These are phyloP conservation scores for Podosphaera fusca DNA, from an alignment of 2,329 filamentous ascomycete genomes.

Conservation along the genomic window DNA sequence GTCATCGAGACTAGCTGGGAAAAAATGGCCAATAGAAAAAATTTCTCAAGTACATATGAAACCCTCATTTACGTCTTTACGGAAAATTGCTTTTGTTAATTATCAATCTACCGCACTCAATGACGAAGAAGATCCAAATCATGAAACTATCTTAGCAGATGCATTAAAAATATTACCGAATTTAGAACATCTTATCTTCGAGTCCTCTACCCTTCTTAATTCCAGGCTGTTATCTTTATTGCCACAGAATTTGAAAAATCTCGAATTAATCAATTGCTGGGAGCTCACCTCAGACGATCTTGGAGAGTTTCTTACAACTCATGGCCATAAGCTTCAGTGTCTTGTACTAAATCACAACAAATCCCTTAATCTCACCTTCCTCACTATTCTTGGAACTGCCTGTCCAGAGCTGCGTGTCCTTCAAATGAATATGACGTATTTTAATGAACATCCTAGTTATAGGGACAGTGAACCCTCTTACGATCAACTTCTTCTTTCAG, in stretches of 20 bases:
- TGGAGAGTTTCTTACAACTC: slow-evolving; percentile 36
- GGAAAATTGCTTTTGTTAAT: slow-evolving; percentile 36
- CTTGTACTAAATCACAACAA: slow-evolving; percentile 60
- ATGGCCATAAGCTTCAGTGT: slow-evolving; percentile 42
- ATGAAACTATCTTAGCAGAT: slow-evolving; percentile 20
- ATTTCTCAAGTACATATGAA: slow-evolving; percentile 29
- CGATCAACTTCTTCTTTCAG: slow-evolving; percentile 36
- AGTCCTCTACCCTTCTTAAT: slow-evolving; percentile 52
- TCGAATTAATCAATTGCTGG: slow-evolving; percentile 63
- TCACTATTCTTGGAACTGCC: slow-evolving; percentile 36
- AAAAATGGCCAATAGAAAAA: slow-evolving; percentile 23
- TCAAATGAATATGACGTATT: slow-evolving; percentile 59
- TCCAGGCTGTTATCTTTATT: slow-evolving; percentile 43
- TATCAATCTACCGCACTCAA: slow-evolving; percentile 30
- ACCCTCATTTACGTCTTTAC: slow-evolving; percentile 31
- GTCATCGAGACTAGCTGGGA: slow-evolving; percentile 30
- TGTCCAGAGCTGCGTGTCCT: slow-evolving; percentile 53
- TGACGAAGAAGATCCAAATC: slow-evolving; percentile 17
- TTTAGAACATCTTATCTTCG: slow-evolving; percentile 46
- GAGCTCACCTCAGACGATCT: slow-evolving; percentile 47
- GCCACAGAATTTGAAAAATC: slow-evolving; percentile 37
- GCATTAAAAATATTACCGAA: slow-evolving; percentile 31
- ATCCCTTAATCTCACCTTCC: slow-evolving; percentile 51
- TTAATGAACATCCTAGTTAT: slow-evolving; percentile 41
- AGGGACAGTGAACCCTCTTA: slow-evolving; percentile 57